A percentile compares a stretch with the other conserved stretches of the same genome.
phyloP scores from a whole-genome alignment of 2,329 filamentous ascomycete genomes.

The Fusarium kyushuense region DNA sequence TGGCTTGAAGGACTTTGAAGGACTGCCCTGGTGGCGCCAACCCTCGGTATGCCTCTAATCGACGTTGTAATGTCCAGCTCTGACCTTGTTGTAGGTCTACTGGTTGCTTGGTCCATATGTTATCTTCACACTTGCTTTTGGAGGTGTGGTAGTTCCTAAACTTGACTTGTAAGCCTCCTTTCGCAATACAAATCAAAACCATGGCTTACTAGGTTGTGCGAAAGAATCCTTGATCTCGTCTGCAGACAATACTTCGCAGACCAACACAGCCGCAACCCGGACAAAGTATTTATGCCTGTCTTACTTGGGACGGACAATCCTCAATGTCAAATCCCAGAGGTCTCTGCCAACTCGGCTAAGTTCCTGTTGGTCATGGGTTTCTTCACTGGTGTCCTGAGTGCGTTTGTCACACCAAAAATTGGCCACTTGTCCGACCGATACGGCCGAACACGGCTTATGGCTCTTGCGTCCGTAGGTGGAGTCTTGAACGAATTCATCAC shows the following conservation, averaged over 20 bases:
- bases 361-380: conserved; percentile 84
- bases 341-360: conserved; percentile 80
- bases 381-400: conserved; percentile 80
- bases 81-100: conserved; percentile 68
- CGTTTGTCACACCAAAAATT: conserved; percentile 83
- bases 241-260: conserved; percentile 87
- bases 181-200: not conserved
- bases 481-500: conserved; percentile 80
- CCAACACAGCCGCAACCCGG: conserved; percentile 67
- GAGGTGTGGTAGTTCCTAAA: conserved; percentile 86
- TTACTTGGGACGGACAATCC: conserved; percentile 77
- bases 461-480: conserved; percentile 79
- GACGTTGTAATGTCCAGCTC: conserved; percentile 18
- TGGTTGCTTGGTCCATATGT: conserved; percentile 87
- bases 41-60: conserved; percentile 66
- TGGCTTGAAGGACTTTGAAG: conserved; percentile 68
- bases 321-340: conserved; percentile 82
- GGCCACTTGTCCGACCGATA: conserved; percentile 89
- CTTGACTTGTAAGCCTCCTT: conserved; percentile 74
- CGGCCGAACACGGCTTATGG: conserved; percentile 81
- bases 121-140: conserved; percentile 86
- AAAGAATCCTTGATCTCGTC: conserved; percentile 79
- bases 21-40: conserved; percentile 70
- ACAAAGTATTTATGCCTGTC: conserved; percentile 71
- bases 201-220: conserved; percentile 32